Evolutionary conservation across 139 green algal species (phyloP).

Genomic region (Closterium sp.): DNA sequence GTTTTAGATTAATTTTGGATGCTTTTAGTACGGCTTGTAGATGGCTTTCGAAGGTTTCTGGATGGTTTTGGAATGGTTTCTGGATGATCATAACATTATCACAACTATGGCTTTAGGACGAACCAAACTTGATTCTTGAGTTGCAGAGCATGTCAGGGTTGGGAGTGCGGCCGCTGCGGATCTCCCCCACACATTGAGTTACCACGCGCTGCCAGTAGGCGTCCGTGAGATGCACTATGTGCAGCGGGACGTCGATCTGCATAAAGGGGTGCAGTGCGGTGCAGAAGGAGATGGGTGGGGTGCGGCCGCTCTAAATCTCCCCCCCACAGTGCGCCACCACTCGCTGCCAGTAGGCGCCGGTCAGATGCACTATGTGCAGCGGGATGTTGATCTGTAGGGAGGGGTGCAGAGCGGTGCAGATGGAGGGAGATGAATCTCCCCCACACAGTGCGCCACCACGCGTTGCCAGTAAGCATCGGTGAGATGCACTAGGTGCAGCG

Average conservation of each 20-base stretch:
- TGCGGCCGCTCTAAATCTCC: constrained; percentile 67
- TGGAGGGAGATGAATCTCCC: no score
- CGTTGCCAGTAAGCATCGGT: constrained; percentile 84
- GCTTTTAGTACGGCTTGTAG: no score
- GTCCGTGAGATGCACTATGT: constrained; percentile 70
- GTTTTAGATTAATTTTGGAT: no score
- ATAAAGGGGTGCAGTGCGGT: no score
- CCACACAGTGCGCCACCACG: constrained; percentile 81
- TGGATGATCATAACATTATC: no score
- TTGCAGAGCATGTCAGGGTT: constrained; percentile 99
- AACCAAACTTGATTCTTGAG: constrained; percentile 84
- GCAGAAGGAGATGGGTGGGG: constrained; percentile 56
- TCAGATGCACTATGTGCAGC: constrained; percentile 67
- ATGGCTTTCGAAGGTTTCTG: no score
- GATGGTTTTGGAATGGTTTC: no score
- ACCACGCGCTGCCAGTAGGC: constrained; percentile 94
- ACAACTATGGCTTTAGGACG: neutral
- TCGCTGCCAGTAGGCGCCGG: constrained; percentile 83
- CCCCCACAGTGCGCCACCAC: constrained; percentile 74
- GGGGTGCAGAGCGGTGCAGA: no score
- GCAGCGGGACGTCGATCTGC: constrained; percentile 66
- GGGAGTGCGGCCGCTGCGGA: constrained; percentile 83
- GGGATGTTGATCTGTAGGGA: no score
- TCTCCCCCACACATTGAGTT: constrained; percentile 75
- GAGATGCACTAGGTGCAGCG: constrained; percentile 65